phyloP scores from a whole-genome alignment of 176 grass and related monocot species.

The Ensete ventricosum region DNA sequence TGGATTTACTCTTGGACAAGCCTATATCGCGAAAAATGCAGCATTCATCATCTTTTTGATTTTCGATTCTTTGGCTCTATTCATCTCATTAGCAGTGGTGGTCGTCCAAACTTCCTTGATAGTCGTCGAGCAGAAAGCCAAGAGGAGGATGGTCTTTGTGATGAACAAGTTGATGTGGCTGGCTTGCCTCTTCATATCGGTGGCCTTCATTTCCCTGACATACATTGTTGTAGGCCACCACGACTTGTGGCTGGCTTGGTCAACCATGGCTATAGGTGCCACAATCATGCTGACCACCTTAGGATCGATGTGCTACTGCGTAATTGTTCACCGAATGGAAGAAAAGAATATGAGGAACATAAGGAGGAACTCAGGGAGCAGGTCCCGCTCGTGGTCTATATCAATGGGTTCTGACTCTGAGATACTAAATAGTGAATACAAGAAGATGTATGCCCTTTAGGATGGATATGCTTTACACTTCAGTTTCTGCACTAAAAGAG shows the following conservation, averaged over 20 bases:
- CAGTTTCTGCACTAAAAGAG: background rate
- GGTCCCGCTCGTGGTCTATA: background rate
- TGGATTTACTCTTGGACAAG: conserved; percentile 3
- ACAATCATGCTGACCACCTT: conserved; percentile 8
- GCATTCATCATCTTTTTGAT: conserved; percentile 13
- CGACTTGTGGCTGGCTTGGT: conserved; percentile 1
- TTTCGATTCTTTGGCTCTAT: conserved; percentile 4
- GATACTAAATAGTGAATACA: conserved; percentile 4
- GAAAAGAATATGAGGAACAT: conserved; percentile 5
- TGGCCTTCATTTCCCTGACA: conserved; percentile 2
- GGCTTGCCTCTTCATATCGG: conserved; percentile 1
- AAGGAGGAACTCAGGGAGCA: background rate
- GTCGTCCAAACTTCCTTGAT: conserved; percentile 9
- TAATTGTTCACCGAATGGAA: background rate
- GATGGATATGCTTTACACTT: background rate
- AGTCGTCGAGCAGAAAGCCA: conserved; percentile 4
- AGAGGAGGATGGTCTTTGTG: conserved; percentile 8
- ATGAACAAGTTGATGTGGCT: conserved; percentile 12
- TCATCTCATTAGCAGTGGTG: conserved; percentile 5
- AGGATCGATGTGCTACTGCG: conserved; percentile 5
- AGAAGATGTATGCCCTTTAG: conserved; percentile 5
- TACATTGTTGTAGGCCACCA: background rate
- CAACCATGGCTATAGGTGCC: conserved; percentile 5
- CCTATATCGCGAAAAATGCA: conserved; percentile 3
- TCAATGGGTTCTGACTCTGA: background rate